Evolutionary conservation across 306 rosid species (phyloP), one percentile per base, ranked within the genome.

Genomic region (Dicorynia guianensis): DNA sequence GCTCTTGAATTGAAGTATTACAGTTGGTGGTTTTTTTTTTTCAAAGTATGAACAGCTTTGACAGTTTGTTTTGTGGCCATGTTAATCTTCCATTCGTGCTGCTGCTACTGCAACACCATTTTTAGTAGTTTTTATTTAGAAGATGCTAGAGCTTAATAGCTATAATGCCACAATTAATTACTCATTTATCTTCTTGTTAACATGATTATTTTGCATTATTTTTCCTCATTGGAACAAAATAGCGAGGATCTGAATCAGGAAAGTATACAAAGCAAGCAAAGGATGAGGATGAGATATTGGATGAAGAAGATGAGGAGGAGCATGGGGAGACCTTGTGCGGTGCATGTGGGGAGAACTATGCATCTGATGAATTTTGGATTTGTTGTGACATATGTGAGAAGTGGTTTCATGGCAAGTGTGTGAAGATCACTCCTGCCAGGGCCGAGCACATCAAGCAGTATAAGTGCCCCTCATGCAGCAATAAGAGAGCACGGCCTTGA

Each of bases 341-440:
- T 0, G 80, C 77, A 7, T 82, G 86, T 38, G 80, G 86, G 42
- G 82, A 77, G 65, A 67, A 65, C 62, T 82, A 82, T 4, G 74
- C 75, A 49, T 17, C 82, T 14, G 82, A 73, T 14, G 77, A 78
- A 38, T 82, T 82, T 50, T 82, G 86, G 69, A 85, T 87, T 52
- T 74, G 87, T 18, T 90, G 96, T 2, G 96, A 91, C 69, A 75
- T 83, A 3, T 88, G 96, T 25, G 85, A 86, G 49, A 89, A 83
- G 69, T 82, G 86, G 86, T 82, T 77, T 39, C 86, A 82, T 61
- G 86, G 86, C 8, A 82, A 82, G 52, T 82, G 86, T 38, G 86
- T 82, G 77, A 82, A 82, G 77, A 72, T 82, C 77, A 82, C 82
- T 60, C 80, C 79, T 17, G 82, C 82, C 18, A 25, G 77, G 36